Base-by-base conservation (phyloP, 2,329 filamentous ascomycete species). In the Eutypa lata region DNA sequence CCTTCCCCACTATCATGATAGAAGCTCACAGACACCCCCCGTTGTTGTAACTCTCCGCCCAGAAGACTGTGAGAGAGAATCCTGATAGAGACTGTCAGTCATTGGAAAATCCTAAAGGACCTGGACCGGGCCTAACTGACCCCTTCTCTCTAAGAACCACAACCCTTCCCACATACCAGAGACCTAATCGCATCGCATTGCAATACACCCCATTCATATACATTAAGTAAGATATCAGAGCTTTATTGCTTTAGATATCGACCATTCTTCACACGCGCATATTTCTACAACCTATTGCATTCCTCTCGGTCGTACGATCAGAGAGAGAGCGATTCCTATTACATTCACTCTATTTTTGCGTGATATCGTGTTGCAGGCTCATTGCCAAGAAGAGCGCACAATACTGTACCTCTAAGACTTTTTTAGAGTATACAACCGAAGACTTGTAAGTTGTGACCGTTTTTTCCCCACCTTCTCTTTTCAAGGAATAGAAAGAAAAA, bases 121-220 rank as follows among this genome's bases (percentile, higher is more conserved):
- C 26, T 31, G 26, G 26, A 31, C 26, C 26, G 26, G 26, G 26
- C 26, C 26, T 31, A 31, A 31, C 26, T 10, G 5, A 18, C 35
- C 19, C 48, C 49, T 53, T 52, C 60, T 60, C 51, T 55, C 65
- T 64, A 67, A 67, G 62, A 64, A 66, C 55, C 54, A 55, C 56
- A 50, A 49, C 26, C 10, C 6, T 31, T 31, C 26, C 26, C 26
- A 31, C n/a, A n/a, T n/a, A n/a, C 26, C 26, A 31, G 26, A 31
- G 26, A 10, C 26, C 26, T 31, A 31, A 31, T 31, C 26, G 26
- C 26, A 31, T 31, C 10, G 26, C 26, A 31, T 10, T 5, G 26
- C 26, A 31, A 31, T 31, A 31, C 26, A 31, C 26, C 26, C 26
- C 10, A 31, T 31, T 31, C 26, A 31, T 10, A 31, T 31, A 31